Evolutionary conservation across 1,139 yeast species (phyloP), one percentile per base, ranked within the genome.

Genomic region (Scheffersomyces stambukii): DNA sequence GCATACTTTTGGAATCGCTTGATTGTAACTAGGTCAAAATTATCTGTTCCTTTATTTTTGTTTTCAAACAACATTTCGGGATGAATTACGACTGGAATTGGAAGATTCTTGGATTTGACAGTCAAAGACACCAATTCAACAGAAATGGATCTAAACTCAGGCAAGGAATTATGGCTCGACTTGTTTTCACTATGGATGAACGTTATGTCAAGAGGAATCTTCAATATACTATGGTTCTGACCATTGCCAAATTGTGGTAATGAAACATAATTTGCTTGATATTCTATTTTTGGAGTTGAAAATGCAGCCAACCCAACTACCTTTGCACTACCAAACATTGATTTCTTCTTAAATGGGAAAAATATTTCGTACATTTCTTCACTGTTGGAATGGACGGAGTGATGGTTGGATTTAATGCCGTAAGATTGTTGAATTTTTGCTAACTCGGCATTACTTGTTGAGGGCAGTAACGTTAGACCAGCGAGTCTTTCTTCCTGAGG

Each of bases 61-160:
- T 61, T 59, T 20, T 59, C 57, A 39, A 60, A 63, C 21, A 54
- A 33, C 64, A 60, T 56, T 26, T 60, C 67, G 9, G 57, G 55
- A 25, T 59, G 56, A 24, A 64, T 44, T 2, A 57, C 64, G 6
- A 61, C 43, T 1, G 70, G 70, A 15, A 64, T 60, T 0, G 68
- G 64, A 13, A 55, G 35, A 15, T 43, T 45, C 30, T 45, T 57
- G 4, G 69, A 54, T 36, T 57, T 55, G 11, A 60, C 41, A 1
- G 66, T 60, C 23, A 59, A 40, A 3, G 54, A 48, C 5, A 54
- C 47, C 10, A 64, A 35, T 21, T 63, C 65, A 3, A 56, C 67
- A 2, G 57, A 38, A 2, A 61, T 36, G 8, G 50, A 46, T 28
- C 44, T 49, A 33, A 60, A 47, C 16, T 58, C 64, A 4, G 66